These are phyloP conservation scores for Leucocoprinus birnbaumii DNA, from an alignment of 768 basidiomycete genomes.

Conservation along the genomic window DNA sequence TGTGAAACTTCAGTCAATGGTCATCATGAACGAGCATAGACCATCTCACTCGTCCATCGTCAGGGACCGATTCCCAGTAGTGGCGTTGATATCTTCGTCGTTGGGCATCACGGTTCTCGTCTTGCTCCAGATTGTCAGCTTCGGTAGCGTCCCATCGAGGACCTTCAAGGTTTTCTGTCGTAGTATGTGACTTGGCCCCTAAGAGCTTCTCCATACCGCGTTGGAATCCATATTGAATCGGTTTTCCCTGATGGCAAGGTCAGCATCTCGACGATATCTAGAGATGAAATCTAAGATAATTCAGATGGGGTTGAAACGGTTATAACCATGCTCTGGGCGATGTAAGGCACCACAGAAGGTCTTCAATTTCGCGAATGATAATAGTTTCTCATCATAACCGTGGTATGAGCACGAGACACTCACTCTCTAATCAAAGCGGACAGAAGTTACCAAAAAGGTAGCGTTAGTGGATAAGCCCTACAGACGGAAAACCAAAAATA, in stretches of 20 bases:
- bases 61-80: conserved; percentile 79
- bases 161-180: conserved; percentile 12
- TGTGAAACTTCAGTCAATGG: conserved; percentile 22
- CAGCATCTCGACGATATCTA: not conserved
- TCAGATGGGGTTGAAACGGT: conserved; percentile 76
- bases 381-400: conserved; percentile 47
- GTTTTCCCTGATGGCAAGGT: conserved; percentile 42
- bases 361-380: conserved; percentile 73
- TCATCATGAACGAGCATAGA: not conserved
- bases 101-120: conserved; percentile 49
- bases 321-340: conserved; percentile 56
- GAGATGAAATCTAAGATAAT: conserved; percentile 13
- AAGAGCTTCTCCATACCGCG: conserved; percentile 80
- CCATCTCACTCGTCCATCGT: conserved; percentile 55
- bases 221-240: conserved; percentile 77
- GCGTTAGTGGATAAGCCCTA: too few relatives aligned
- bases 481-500: too few relatives aligned
- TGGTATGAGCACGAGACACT: conserved; percentile 20
- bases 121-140: conserved; percentile 62
- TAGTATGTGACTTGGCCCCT: conserved; percentile 41
- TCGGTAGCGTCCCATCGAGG: conserved; percentile 42
- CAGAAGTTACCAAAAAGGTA: too few relatives aligned
- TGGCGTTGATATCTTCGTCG: conserved; percentile 65
- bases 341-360: conserved; percentile 60
- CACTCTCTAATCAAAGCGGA: conserved; percentile 32